phyloP scores from a whole-genome alignment of 2,329 filamentous ascomycete genomes.

The Magnaporthiopsis incrustans region DNA sequence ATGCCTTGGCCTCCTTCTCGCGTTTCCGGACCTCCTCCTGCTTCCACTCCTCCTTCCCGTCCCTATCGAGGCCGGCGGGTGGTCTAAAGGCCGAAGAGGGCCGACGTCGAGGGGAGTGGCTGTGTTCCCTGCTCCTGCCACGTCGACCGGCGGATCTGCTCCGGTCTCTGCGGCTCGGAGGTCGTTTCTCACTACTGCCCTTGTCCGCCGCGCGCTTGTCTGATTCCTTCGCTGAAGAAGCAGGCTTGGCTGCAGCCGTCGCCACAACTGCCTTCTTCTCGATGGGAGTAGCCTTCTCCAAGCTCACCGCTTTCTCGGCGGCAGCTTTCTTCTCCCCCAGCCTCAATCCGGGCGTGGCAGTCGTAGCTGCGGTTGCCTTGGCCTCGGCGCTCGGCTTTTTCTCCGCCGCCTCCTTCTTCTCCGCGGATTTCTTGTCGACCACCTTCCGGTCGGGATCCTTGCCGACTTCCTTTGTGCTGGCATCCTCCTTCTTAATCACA shows the following conservation, averaged over 20 bases:
- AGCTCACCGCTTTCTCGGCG: background rate
- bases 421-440: background rate
- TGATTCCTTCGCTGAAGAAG: background rate
- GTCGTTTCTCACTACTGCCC: slow-evolving; percentile 9
- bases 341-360: background rate
- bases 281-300: background rate
- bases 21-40: slow-evolving; percentile 47
- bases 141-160: slow-evolving; percentile 27
- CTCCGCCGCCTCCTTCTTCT: background rate
- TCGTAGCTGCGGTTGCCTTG: background rate
- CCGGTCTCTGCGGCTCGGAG: slow-evolving; percentile 26
- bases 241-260: background rate
- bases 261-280: background rate
- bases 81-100: slow-evolving; percentile 21
- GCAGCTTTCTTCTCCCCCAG: background rate
- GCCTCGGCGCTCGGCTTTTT: background rate
- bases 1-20: slow-evolving; percentile 52
- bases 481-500: slow-evolving; percentile 5
- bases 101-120: slow-evolving; percentile 19
- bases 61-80: slow-evolving; percentile 33
- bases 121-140: slow-evolving; percentile 24
- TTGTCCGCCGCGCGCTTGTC: background rate
- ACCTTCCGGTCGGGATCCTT: background rate
- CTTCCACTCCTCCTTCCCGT: slow-evolving; percentile 50
- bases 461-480: background rate